Base-by-base conservation (phyloP, 2,329 filamentous ascomycete genomes). In the Xylaria sp. region DNA sequence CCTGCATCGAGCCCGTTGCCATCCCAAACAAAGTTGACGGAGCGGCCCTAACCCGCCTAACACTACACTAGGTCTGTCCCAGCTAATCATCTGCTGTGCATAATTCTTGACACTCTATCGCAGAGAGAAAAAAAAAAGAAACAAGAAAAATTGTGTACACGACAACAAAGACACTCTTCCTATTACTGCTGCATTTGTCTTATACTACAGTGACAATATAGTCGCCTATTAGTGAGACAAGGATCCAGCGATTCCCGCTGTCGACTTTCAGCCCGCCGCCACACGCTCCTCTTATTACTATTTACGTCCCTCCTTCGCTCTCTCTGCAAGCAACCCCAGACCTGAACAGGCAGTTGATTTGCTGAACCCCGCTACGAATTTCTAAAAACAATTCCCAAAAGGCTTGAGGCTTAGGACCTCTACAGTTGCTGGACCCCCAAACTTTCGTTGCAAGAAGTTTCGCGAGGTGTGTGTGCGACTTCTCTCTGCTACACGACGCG, bases 311-410 rank as follows among this genome's bases (percentile, higher is more conserved):
- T 58, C 43, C 36, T 50, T n/a, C n/a, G 45, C 41, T 55, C 36
- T 52, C 30, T 60, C 25, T 52, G 39, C 25, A 48, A 48, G 50
- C 48, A 66, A 28, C 50, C 65, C 61, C 65, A 68, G 61, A 43
- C 69, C 66, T 60, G 59, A 59, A 60, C 25, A 63, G 56, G 66
- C 39, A 70, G 65, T 32, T 52, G 28, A 52, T 46, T 23, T 61
- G 61, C 53, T 56, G 45, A 64, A 53, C 66, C 68, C 45, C 66
- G 60, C 66, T 46, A 66, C 63, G 62, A 41, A 15, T 62, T 63
- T 64, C 63, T 62, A 69, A 64, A 70, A 61, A 68, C 59, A 66
- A 58, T 6, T 20, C 30, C 28, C 36, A 36, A 60, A 48, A 52
- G 20, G 60, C 52, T 45, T 50, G 57, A 59, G 41, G 53, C 53